phyloP scores from a whole-genome alignment of 345 rosid genomes.

The Passiflora organensis region DNA sequence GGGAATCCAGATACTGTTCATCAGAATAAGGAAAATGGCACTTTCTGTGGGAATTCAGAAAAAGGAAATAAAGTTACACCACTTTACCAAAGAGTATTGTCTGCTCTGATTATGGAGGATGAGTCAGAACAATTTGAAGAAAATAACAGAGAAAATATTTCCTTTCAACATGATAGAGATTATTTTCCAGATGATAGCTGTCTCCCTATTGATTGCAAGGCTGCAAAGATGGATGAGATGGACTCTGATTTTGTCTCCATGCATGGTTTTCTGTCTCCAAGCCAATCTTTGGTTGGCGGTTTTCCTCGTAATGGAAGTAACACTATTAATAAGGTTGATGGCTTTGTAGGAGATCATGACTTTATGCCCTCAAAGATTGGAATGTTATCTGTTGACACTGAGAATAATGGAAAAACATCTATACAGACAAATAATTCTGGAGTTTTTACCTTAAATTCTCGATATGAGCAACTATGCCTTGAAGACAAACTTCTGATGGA shows the following conservation, averaged over 20 bases:
- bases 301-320: constrained; percentile 26
- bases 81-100: constrained; percentile 51
- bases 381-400: constrained; percentile 12
- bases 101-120: constrained; percentile 50
- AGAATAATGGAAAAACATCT: constrained; percentile 11
- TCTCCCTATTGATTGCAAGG: constrained; percentile 16
- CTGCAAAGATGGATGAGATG: constrained; percentile 21
- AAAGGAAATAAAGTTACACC: constrained; percentile 30
- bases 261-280: constrained; percentile 22
- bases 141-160: constrained; percentile 23
- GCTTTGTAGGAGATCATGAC: constrained; percentile 20
- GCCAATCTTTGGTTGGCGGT: constrained; percentile 20
- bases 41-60: constrained; percentile 19
- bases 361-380: constrained; percentile 13
- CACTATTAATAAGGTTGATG: constrained; percentile 7
- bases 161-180: constrained; percentile 23
- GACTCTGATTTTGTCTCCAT: constrained; percentile 26
- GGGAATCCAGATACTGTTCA: constrained; percentile 13
- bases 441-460: constrained; percentile 25
- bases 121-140: constrained; percentile 37
- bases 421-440: constrained; percentile 10
- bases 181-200: constrained; percentile 14
- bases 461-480: constrained; percentile 33
- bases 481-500: constrained; percentile 42
- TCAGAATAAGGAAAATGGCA: constrained; percentile 15